A percentile compares a stretch with the other conserved stretches of the same genome.
phyloP scores from a whole-genome alignment of 495 filamentous ascomycete species.

The Xanthoparmelia taractica region DNA sequence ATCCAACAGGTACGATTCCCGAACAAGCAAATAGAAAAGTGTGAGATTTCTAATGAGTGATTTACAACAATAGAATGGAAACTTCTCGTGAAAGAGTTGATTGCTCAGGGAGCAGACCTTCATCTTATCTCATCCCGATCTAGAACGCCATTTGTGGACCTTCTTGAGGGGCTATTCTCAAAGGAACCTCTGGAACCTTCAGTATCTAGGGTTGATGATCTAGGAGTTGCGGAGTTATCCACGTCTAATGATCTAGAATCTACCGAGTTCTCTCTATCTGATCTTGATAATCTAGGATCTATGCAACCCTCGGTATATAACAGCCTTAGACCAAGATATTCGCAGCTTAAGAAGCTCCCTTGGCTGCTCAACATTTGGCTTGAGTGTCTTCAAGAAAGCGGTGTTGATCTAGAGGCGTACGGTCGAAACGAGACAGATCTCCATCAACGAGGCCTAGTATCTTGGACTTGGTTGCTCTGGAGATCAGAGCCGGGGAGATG shows the following conservation, averaged over 20 bases:
- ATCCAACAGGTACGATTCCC: no score
- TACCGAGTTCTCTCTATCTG: no score
- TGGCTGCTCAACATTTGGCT: not conserved
- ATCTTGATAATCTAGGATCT: no score
- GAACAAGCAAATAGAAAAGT: not conserved
- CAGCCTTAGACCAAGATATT: no score
- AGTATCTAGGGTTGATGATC: not conserved
- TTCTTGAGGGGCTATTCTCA: not conserved
- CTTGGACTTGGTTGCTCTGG: no score
- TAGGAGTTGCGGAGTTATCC: no score
- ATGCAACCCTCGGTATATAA: not conserved
- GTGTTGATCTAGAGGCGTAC: slow-evolving; percentile 1
- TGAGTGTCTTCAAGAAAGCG: not conserved
- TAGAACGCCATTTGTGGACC: not conserved
- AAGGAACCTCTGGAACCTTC: not conserved
- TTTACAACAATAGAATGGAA: not conserved
- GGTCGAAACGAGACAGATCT: not conserved
- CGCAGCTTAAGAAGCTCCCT: no score
- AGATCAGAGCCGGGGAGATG: no score
- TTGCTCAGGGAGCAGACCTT: not conserved
- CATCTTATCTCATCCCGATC: not conserved
- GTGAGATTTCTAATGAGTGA: not conserved
- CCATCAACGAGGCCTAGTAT: not conserved
- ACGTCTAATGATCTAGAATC: no score
- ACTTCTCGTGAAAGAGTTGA: not conserved